Evolutionary conservation across 805 yeast species (phyloP).

Genomic region (Lachancea quebecensis): DNA sequence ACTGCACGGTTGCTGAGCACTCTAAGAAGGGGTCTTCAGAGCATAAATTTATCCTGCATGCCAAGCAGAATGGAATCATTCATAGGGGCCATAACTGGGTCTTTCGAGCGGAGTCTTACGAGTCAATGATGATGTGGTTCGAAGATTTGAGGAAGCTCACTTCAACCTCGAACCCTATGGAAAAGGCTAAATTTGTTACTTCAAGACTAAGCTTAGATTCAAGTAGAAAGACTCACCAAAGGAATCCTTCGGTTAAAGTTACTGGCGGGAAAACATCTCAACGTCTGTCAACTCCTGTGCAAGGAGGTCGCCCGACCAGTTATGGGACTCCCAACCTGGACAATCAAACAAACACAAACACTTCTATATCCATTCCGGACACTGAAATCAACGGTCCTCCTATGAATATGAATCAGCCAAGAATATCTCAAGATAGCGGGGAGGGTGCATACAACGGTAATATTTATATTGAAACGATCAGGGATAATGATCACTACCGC

Average conservation of each 20-base stretch:
- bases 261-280: constrained; percentile 1
- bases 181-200: constrained; percentile 44
- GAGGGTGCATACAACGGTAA: constrained; percentile 1
- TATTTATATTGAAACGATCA: constrained; percentile 2
- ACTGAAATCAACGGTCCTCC: constrained; percentile 2
- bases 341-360: constrained; percentile 18
- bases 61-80: constrained; percentile 68
- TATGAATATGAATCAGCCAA: constrained; percentile 1
- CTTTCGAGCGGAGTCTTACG: constrained; percentile 82
- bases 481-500: constrained; percentile 1
- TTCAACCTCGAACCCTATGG: constrained; percentile 49
- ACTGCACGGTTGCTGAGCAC: constrained; percentile 78
- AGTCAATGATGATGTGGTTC: constrained; percentile 78
- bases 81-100: constrained; percentile 88
- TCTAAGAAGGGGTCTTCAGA: constrained; percentile 62
- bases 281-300: constrained; percentile 7
- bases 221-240: not conserved
- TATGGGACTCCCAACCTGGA: constrained; percentile 12
- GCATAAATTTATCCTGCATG: constrained; percentile 72
- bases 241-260: constrained; percentile 1
- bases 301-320: not conserved
- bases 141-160: constrained; percentile 68
- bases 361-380: constrained; percentile 10
- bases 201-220: constrained; percentile 21
- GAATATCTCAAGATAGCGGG: constrained; percentile 1